Conservation (phyloP, 305 asterid species). For the Fraxinus nigra region DNA sequence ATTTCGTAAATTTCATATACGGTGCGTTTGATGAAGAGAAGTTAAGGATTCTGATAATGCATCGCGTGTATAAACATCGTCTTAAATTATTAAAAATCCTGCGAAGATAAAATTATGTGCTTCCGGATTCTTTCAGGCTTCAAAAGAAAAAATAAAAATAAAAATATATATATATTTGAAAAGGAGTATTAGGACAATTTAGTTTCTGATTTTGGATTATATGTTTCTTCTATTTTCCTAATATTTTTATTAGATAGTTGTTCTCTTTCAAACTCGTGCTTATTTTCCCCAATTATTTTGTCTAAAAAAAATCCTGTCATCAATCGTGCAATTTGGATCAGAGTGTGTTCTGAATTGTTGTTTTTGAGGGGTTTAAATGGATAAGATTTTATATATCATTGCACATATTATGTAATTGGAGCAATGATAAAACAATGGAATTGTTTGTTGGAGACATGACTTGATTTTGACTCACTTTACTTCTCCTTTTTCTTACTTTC, state of each 20-base stretch:
- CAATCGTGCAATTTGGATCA: not conserved
- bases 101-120: not conserved
- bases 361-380: not conserved
- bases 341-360: not conserved
- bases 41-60: constrained; percentile 15
- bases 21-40: constrained; percentile 6
- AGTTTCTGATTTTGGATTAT: not conserved
- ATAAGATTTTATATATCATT: not conserved
- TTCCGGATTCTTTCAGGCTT: not conserved
- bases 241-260: not conserved
- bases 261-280: not conserved
- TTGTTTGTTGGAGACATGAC: not conserved
- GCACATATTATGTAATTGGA: not conserved
- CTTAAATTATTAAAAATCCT: not conserved
- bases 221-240: not conserved
- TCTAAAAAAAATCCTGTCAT: not conserved
- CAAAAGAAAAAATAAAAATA: not conserved
- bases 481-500: not conserved
- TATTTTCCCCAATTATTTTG: not conserved
- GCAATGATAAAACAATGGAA: not conserved
- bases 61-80: constrained; percentile 3
- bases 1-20: not conserved
- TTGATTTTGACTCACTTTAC: not conserved
- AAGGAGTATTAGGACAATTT: not conserved
- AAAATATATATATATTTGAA: not conserved